Evolutionary conservation across 331 rosid genomes (phyloP).

Genomic region (Telfairia occidentalis): DNA sequence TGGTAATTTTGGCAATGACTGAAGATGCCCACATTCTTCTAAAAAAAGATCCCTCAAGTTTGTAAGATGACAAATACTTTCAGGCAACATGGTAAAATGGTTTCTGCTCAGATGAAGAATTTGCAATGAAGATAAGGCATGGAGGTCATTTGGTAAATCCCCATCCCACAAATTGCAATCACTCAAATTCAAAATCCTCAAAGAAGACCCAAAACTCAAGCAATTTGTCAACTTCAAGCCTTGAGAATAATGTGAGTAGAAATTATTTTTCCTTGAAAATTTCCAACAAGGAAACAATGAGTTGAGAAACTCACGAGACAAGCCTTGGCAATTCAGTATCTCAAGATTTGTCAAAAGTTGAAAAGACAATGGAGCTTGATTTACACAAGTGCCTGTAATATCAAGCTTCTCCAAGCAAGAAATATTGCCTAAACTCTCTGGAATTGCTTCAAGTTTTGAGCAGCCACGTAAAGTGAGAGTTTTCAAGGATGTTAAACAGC

Average conservation of each 20-base stretch:
- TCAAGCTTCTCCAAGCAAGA: slow-evolving; percentile 3
- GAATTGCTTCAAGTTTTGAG: not conserved
- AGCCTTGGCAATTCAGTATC: not conserved
- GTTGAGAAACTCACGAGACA: not conserved
- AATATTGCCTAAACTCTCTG: slow-evolving; percentile 9
- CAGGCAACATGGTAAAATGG: not conserved
- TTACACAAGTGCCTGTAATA: not conserved
- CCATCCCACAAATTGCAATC: not conserved
- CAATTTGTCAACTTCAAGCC: not conserved
- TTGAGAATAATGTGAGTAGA: not conserved
- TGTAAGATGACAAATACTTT: not conserved
- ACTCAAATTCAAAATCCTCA: not conserved
- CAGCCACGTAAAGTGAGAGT: not conserved
- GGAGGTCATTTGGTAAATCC: not conserved
- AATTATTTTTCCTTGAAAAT: not conserved
- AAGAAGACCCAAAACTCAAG: not conserved
- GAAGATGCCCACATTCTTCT: not conserved
- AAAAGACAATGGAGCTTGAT: not conserved
- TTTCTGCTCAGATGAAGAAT: not conserved
- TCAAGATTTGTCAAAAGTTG: not conserved
- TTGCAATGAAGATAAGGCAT: not conserved
- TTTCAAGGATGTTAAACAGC: slow-evolving; percentile 6
- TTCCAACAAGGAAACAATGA: not conserved
- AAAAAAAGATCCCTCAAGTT: not conserved
- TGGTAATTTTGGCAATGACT: slow-evolving; percentile 9